These are phyloP conservation scores for Naganishia vaughanmartiniae DNA, from an alignment of 768 basidiomycete genomes.

Conservation along the genomic window DNA sequence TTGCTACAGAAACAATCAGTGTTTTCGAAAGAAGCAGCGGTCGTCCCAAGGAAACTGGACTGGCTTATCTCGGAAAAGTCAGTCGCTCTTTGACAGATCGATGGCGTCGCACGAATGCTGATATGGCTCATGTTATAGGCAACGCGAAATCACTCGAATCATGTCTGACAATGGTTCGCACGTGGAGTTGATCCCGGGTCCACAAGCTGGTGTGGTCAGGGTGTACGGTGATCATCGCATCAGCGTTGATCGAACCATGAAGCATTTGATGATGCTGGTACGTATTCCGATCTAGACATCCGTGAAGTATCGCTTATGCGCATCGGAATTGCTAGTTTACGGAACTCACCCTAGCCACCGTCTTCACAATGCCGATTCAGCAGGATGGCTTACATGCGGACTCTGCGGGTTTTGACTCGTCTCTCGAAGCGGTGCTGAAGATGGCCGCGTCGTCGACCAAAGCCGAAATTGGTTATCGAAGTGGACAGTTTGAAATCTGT, in stretches of 20 bases:
- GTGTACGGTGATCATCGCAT: conserved; percentile 91
- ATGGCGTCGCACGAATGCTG: neutral
- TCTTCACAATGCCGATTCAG: conserved; percentile 1
- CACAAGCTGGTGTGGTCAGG: conserved; percentile 85
- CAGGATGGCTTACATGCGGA: neutral
- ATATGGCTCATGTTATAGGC: conserved; percentile 52
- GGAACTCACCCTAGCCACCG: conserved; percentile 78
- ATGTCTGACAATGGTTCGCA: conserved; percentile 97
- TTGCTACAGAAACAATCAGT: conserved; percentile 72
- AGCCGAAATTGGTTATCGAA: conserved; percentile 93
- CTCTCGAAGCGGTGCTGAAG: conserved; percentile 66
- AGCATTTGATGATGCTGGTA: conserved; percentile 91
- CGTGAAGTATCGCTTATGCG: no score
- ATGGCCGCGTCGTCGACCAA: conserved; percentile 81
- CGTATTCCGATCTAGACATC: no score
- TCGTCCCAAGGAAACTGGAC: conserved; percentile 92
- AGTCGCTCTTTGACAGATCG: neutral
- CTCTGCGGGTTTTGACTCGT: neutral
- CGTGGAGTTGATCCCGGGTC: conserved; percentile 88
- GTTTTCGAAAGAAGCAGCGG: conserved; percentile 87
- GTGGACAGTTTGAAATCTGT: conserved; percentile 95
- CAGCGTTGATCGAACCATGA: conserved; percentile 88
- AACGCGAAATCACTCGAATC: conserved; percentile 83
- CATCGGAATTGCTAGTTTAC: no score
- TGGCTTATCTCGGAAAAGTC: conserved; percentile 87